Percentiles rank a stretch among this genome's conserved stretches.
Evolutionary conservation across 495 filamentous ascomycete species (phyloP).

Genomic region (Aspergillus wentii): DNA sequence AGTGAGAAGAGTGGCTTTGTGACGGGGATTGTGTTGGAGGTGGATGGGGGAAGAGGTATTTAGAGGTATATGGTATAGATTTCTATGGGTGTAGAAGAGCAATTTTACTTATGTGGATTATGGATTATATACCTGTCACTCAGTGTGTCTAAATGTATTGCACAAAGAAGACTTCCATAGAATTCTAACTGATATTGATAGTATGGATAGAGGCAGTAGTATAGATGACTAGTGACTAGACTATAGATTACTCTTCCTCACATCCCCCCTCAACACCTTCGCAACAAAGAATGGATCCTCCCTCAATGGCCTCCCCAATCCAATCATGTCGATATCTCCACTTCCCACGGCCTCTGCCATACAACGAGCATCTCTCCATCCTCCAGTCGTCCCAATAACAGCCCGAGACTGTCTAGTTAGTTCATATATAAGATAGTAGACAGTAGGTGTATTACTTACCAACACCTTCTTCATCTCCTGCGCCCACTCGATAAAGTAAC

Average conservation of each 20-base stretch:
- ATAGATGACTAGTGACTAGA: not conserved
- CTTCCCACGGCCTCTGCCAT: constrained; percentile 11
- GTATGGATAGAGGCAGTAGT: not conserved
- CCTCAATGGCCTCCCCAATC: constrained; percentile 10
- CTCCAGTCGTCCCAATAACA: constrained; percentile 13
- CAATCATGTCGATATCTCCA: constrained; percentile 14
- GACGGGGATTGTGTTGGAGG: constrained; percentile 9
- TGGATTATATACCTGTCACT: too few relatives aligned
- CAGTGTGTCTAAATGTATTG: too few relatives aligned
- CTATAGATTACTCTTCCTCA: constrained; percentile 1
- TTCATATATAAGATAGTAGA: not conserved
- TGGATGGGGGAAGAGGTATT: constrained; percentile 4
- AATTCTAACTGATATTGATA: too few relatives aligned
- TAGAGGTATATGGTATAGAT: too few relatives aligned
- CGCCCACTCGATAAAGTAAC: constrained; percentile 15
- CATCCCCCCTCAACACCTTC: constrained; percentile 6
- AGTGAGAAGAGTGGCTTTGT: constrained; percentile 7
- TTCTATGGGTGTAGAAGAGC: too few relatives aligned
- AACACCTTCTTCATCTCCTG: constrained; percentile 14
- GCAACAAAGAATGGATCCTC: constrained; percentile 13
- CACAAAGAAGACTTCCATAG: too few relatives aligned
- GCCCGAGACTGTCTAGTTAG: constrained; percentile 9
- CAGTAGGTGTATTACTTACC: constrained; percentile 3
- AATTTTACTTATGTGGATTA: too few relatives aligned
- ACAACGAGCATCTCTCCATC: constrained; percentile 13